Base-by-base conservation (phyloP, 2,329 filamentous ascomycete species). In the Sporothrix brunneoviolacea region DNA sequence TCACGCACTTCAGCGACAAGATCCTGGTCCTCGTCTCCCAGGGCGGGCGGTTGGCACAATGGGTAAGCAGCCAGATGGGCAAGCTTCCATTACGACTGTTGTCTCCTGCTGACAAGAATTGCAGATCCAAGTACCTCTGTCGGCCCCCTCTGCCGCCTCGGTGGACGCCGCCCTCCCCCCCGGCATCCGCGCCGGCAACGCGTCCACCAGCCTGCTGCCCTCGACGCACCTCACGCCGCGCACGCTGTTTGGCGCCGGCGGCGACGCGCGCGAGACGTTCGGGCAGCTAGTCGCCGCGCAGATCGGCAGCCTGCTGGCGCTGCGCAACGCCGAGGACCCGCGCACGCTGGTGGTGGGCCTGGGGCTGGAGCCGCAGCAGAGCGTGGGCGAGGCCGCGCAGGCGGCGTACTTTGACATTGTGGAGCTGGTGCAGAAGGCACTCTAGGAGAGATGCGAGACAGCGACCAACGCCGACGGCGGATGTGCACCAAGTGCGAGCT, bases 201-300 rank as follows among this genome's bases (percentile, higher is more conserved):
- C 52, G 35, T 32, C 37, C 19, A 47, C 47, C 4, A 41, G 52
- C 19, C 65, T 77, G 12, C 78, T 97, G 1, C 93, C 93, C 1
- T 80, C 89, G 50, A 76, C 83, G 30, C 85, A 93, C 59, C 75
- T 97, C 37, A 95, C 88, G 0, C 88, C 93, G 1, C 91, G 83
- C 33, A 95, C 90, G 0, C 72, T 98, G 3, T 75, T 98, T 0
- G 93, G 93, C 3, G 90, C 86, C 9, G 89, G 91, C 40, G 82
- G 84, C 28, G 76, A 84, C 47, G 83, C 87, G 41, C 79, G 90
- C 38, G 90, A 96, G 62, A 88, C 86, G 0, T 67, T 94, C 5
- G 91, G 89, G 1, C 91, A 96, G 65, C 79, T 96, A 2, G 85
- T 94, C 61, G 91, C 91, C 3, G 88, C 88, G 38, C 91, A 96